Percentiles rank a stretch among this genome's conserved stretches.
Evolutionary conservation across 2,329 filamentous ascomycete species (phyloP).

Genomic region (Ilyonectria sp.): DNA sequence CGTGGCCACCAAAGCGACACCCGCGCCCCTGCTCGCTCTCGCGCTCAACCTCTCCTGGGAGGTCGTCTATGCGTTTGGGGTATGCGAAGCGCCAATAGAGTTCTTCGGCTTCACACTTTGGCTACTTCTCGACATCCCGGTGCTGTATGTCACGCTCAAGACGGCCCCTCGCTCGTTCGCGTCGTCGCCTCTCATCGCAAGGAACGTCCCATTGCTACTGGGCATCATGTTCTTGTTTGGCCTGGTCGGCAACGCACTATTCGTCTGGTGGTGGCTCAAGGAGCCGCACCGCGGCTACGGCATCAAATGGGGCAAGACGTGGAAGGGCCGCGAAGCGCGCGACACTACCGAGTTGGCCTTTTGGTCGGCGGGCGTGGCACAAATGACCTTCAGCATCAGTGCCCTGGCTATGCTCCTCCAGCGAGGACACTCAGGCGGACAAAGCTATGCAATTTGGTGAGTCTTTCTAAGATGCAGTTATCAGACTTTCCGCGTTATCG

Average conservation of each 20-base stretch:
- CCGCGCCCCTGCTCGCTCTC: slow-evolving; percentile 65
- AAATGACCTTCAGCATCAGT: slow-evolving; percentile 58
- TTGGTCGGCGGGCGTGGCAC: slow-evolving; percentile 63
- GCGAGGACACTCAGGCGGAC: slow-evolving; percentile 64
- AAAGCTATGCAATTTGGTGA: slow-evolving; percentile 65
- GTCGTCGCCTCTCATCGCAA: slow-evolving; percentile 57
- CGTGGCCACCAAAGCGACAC: slow-evolving; percentile 62
- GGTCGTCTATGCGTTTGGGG: slow-evolving; percentile 63
- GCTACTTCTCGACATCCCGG: slow-evolving; percentile 64
- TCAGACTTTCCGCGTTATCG: slow-evolving; percentile 25
- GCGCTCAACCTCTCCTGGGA: slow-evolving; percentile 68
- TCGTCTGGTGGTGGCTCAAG: slow-evolving; percentile 64
- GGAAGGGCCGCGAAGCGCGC: slow-evolving; percentile 55
- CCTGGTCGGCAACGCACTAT: slow-evolving; percentile 57
- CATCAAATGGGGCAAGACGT: slow-evolving; percentile 63
- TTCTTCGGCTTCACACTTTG: slow-evolving; percentile 61
- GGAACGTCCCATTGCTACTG: slow-evolving; percentile 57
- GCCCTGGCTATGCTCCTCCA: slow-evolving; percentile 61
- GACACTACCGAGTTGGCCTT: slow-evolving; percentile 67
- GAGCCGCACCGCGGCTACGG: slow-evolving; percentile 58
- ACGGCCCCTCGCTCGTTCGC: slow-evolving; percentile 62
- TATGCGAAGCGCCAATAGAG: slow-evolving; percentile 62
- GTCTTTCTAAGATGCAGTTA: slow-evolving; percentile 48
- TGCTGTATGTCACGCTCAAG: slow-evolving; percentile 63
- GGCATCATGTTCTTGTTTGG: slow-evolving; percentile 54